A percentile compares a stretch with the other conserved stretches of the same genome.
phyloP scores from a whole-genome alignment of 805 yeast genomes.

The Wickerhamia fluorescens region DNA sequence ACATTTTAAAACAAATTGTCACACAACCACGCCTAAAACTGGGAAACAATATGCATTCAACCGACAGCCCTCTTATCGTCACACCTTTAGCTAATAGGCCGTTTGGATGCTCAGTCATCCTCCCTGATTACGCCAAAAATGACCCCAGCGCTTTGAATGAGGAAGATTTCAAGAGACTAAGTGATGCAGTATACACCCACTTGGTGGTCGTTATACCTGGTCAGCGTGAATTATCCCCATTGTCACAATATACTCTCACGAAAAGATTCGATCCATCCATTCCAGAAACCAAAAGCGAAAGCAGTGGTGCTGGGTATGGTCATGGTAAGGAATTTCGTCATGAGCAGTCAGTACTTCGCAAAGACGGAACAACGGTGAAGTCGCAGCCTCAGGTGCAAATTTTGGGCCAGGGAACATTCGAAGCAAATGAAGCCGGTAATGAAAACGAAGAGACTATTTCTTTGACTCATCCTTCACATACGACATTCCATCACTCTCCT shows the following conservation, averaged over 20 bases:
- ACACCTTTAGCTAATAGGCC: slow-evolving; percentile 44
- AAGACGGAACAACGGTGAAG: slow-evolving; percentile 77
- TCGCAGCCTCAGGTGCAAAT: slow-evolving; percentile 85
- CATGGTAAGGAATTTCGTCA: slow-evolving; percentile 68
- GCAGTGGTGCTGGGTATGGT: slow-evolving; percentile 56
- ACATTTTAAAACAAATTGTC: no score
- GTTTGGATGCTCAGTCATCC: slow-evolving; percentile 60
- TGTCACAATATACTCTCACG: slow-evolving; percentile 70
- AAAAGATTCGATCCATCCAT: slow-evolving; percentile 70
- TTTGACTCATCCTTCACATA: slow-evolving; percentile 80
- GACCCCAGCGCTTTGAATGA: slow-evolving; percentile 68
- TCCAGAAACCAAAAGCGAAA: slow-evolving; percentile 30
- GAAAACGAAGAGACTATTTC: slow-evolving; percentile 54
- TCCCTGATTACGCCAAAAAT: slow-evolving; percentile 58
- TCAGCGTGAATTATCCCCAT: slow-evolving; percentile 62
- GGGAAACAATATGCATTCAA: slow-evolving; percentile 5
- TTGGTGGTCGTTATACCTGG: slow-evolving; percentile 71
- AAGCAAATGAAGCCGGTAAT: slow-evolving; percentile 45
- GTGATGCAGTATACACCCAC: slow-evolving; percentile 58
- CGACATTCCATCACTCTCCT: slow-evolving; percentile 65
- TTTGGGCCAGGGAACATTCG: slow-evolving; percentile 74
- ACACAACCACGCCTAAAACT: no score
- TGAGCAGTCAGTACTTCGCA: slow-evolving; percentile 55
- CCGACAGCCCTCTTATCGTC: slow-evolving; percentile 14
- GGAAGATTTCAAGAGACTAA: slow-evolving; percentile 54